Conservation (phyloP, 371 early-diverging fungal genomes). For the Zychaea mexicana region DNA sequence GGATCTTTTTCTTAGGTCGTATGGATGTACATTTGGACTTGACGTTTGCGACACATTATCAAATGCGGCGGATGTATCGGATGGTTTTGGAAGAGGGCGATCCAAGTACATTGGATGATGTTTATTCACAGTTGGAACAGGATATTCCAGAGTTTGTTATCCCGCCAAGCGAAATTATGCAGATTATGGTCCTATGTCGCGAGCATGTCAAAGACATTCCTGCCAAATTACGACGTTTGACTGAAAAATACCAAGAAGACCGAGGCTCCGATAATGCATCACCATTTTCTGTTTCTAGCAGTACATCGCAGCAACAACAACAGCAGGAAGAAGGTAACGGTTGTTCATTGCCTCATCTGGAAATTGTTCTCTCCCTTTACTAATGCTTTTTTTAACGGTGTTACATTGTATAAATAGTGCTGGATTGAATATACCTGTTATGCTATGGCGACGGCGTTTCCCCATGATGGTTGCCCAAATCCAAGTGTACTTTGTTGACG, state of each 20-base stretch:
- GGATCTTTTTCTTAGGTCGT: conserved; percentile 58
- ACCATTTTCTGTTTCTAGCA: no score
- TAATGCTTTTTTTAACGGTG: no score
- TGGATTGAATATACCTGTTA: no score
- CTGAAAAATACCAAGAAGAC: conserved; percentile 4
- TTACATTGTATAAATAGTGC: no score
- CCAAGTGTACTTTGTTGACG: no score
- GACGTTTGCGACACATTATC: conserved; percentile 61
- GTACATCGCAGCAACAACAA: no score
- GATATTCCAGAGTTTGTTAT: conserved; percentile 37
- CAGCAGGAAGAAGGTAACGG: no score
- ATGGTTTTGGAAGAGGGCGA: conserved; percentile 42
- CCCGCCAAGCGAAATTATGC: conserved; percentile 52
- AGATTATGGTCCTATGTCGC: conserved; percentile 39
- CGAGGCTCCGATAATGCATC: no score
- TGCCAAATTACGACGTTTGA: conserved; percentile 15
- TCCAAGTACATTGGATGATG: conserved; percentile 22
- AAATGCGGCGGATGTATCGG: conserved; percentile 56
- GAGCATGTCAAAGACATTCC: conserved; percentile 17
- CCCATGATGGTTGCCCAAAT: no score
- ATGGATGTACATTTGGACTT: conserved; percentile 82
- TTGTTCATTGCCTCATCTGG: no score
- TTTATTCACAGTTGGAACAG: conserved; percentile 25
- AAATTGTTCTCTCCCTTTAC: no score
- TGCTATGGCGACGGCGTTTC: no score